Conservation (phyloP, 495 filamentous ascomycete species). For the Talaromyces nanjingensis region DNA sequence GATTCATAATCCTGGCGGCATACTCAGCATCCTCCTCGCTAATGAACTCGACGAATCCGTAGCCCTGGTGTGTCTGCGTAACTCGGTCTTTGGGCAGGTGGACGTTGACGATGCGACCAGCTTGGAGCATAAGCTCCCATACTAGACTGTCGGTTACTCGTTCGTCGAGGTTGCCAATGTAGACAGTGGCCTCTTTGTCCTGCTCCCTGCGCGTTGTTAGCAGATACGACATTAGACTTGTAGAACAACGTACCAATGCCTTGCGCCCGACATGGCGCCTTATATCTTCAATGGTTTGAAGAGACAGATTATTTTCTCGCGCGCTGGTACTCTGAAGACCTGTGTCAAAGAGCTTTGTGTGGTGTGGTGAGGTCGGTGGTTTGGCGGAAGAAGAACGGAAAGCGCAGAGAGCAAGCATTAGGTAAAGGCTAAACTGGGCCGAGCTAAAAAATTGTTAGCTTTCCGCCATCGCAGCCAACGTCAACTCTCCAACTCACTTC, state of each 20-base stretch:
- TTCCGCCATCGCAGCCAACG: slow-evolving; percentile 2
- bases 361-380: not conserved
- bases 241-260: slow-evolving; percentile 61
- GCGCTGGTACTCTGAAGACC: not conserved
- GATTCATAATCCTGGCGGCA: slow-evolving; percentile 93
- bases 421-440: not conserved
- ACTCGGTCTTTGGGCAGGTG: slow-evolving; percentile 97
- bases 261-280: slow-evolving; percentile 58
- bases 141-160: slow-evolving; percentile 84
- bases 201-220: slow-evolving; percentile 66
- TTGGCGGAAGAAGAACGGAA: not conserved
- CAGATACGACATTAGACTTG: not conserved
- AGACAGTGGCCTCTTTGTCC: slow-evolving; percentile 97
- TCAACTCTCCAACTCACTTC: not conserved
- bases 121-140: slow-evolving; percentile 97
- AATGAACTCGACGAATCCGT: slow-evolving; percentile 97
- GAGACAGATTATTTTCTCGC: not conserved
- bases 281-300: not conserved
- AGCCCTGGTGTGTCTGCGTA: slow-evolving; percentile 92
- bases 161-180: slow-evolving; percentile 97
- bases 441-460: slow-evolving; percentile 7
- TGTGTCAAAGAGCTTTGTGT: not conserved
- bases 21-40: slow-evolving; percentile 96
- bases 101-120: slow-evolving; percentile 92
- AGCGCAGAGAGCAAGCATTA: not conserved